Conservation (phyloP, 352 stramenopile genomes). For the Phytopythium helicoides region DNA sequence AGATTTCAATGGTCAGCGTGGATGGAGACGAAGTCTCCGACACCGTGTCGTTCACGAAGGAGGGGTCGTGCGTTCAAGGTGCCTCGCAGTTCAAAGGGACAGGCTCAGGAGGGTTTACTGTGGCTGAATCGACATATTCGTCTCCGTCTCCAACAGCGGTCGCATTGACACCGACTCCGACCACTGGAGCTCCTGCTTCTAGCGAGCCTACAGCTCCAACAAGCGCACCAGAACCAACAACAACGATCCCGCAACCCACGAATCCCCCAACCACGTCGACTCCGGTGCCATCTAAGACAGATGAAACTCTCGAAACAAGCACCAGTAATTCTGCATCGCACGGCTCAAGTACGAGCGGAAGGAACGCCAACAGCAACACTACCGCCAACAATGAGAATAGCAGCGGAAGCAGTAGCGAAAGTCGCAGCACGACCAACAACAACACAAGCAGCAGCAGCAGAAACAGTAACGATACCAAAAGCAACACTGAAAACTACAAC, state of each 20-base stretch:
- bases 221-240: background rate
- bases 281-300: no score
- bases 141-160: background rate
- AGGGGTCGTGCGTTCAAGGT: constrained; percentile 37
- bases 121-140: background rate
- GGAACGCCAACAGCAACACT: no score
- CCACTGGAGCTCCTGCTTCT: background rate
- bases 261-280: no score
- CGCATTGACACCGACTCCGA: background rate
- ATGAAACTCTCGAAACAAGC: no score
- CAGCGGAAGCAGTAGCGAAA: background rate
- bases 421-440: no score
- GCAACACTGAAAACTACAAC: background rate
- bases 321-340: no score
- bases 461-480: no score
- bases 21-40: constrained; percentile 54
- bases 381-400: no score
- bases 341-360: no score
- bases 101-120: background rate
- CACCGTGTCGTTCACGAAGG: constrained; percentile 42
- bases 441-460: no score
- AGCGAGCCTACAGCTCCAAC: background rate
- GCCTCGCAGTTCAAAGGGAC: constrained; percentile 31
- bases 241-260: background rate
- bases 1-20: constrained; percentile 36